Evolutionary conservation across 345 rosid genomes (phyloP).

Genomic region (Kandelia obovata): DNA sequence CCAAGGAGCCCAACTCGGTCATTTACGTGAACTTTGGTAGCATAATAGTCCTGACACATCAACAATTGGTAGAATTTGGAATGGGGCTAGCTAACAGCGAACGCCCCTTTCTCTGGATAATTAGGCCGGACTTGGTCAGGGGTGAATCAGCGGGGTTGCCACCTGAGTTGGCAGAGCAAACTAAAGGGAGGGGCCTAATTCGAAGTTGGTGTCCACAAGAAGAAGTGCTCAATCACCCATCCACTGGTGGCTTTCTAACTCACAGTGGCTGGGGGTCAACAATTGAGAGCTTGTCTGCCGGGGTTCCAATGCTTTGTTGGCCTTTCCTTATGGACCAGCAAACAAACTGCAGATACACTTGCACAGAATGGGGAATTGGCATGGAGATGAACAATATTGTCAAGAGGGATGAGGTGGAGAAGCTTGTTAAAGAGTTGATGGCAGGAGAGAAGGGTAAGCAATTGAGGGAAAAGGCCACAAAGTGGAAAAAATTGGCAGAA

Average conservation of each 20-base stretch:
- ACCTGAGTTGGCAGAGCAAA: not conserved
- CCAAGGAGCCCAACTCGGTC: too few species aligned
- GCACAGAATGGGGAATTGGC: not conserved
- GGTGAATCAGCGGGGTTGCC: not conserved
- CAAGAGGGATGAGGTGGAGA: too few species aligned
- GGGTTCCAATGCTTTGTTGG: slow-evolving; percentile 1
- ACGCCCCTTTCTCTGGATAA: not conserved
- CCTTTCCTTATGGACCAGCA: not conserved
- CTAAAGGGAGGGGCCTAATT: not conserved
- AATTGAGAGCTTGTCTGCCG: not conserved
- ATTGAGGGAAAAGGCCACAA: too few species aligned
- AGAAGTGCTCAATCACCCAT: not conserved
- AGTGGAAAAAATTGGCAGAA: too few species aligned
- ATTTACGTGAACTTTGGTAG: too few species aligned
- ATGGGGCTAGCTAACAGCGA: not conserved
- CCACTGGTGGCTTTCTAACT: not conserved
- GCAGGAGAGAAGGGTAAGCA: too few species aligned
- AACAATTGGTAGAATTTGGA: too few species aligned
- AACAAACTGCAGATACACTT: slow-evolving; percentile 3
- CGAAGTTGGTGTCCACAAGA: not conserved
- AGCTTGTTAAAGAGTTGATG: too few species aligned
- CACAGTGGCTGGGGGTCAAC: not conserved
- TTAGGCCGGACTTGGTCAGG: not conserved
- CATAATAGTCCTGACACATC: too few species aligned
- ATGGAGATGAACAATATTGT: too few species aligned